Conservation (phyloP, 768 basidiomycete genomes). For the Lepiota venenata region DNA sequence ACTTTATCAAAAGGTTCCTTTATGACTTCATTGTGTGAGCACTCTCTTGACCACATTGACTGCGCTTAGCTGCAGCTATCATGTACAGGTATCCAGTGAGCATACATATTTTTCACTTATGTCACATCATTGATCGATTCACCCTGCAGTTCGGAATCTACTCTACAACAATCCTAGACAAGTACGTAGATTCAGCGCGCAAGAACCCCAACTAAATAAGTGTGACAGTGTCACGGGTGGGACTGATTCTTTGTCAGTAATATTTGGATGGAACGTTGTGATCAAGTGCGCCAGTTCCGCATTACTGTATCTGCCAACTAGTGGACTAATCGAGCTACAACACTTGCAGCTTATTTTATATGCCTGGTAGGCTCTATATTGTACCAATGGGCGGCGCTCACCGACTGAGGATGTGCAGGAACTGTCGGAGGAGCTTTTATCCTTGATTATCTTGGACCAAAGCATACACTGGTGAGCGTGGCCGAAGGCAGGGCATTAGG, state of each 20-base stretch:
- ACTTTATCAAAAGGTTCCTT: constrained; percentile 47
- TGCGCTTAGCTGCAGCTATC: neutral
- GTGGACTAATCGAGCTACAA: neutral
- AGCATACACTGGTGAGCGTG: constrained; percentile 60
- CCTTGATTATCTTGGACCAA: constrained; percentile 74
- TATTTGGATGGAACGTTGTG: constrained; percentile 86
- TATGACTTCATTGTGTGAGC: constrained; percentile 76
- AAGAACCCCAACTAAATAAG: too few species aligned
- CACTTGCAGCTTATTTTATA: constrained; percentile 32
- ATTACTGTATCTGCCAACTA: neutral
- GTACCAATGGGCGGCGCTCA: too few species aligned
- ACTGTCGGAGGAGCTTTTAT: constrained; percentile 73
- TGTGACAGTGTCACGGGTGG: constrained; percentile 62
- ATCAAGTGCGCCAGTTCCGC: constrained; percentile 54
- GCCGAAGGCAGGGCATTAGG: too few species aligned
- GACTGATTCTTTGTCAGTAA: constrained; percentile 45
- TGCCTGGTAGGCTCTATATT: constrained; percentile 25
- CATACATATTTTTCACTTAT: neutral
- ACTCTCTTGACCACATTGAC: neutral
- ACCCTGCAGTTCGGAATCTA: constrained; percentile 68
- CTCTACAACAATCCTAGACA: constrained; percentile 70
- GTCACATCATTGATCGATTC: neutral
- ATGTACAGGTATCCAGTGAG: constrained; percentile 58
- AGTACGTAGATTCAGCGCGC: constrained; percentile 39
- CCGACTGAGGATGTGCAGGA: constrained; percentile 43